A percentile compares a stretch with the other conserved stretches of the same genome.
phyloP scores from a whole-genome alignment of 176 grass and related monocot species.

The Musa schizocarpa region DNA sequence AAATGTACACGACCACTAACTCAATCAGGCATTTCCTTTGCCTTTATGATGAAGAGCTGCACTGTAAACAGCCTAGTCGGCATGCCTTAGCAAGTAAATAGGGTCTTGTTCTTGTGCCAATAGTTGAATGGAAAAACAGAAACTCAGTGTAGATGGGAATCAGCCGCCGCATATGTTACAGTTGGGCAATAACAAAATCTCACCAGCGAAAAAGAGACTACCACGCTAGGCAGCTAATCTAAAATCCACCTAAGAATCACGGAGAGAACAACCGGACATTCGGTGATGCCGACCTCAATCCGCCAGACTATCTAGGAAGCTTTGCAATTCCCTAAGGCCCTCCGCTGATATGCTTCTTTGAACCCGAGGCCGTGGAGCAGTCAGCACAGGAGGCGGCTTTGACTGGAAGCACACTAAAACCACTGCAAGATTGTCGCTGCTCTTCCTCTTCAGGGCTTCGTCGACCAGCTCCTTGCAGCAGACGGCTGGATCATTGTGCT shows the following conservation, averaged over 20 bases:
- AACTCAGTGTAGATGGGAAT: background rate
- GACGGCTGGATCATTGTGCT: slow-evolving; percentile 58
- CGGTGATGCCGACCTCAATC: slow-evolving; percentile 29
- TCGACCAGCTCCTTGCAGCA: slow-evolving; percentile 80
- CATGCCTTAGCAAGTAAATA: background rate
- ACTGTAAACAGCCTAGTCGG: background rate
- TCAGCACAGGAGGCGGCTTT: slow-evolving; percentile 48
- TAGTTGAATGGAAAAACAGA: background rate
- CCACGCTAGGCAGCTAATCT: slow-evolving; percentile 33
- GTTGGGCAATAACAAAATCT: slow-evolving; percentile 48
- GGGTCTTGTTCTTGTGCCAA: background rate
- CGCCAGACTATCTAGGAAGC: slow-evolving; percentile 71
- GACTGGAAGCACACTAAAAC: slow-evolving; percentile 77
- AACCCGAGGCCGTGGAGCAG: slow-evolving; percentile 56
- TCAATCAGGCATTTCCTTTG: background rate
- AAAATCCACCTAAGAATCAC: slow-evolving; percentile 28
- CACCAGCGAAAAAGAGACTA: slow-evolving; percentile 23
- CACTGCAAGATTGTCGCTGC: slow-evolving; percentile 62
- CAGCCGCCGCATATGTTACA: slow-evolving; percentile 6
- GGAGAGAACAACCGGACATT: slow-evolving; percentile 17
- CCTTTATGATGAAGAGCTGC: background rate
- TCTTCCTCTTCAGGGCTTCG: slow-evolving; percentile 88
- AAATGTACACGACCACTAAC: background rate
- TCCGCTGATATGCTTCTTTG: slow-evolving; percentile 90
- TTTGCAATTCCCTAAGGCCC: slow-evolving; percentile 75